Evolutionary conservation across 805 yeast species (phyloP), one percentile per base, ranked within the genome.

Genomic region (Ogataea nakhonphanomensis): DNA sequence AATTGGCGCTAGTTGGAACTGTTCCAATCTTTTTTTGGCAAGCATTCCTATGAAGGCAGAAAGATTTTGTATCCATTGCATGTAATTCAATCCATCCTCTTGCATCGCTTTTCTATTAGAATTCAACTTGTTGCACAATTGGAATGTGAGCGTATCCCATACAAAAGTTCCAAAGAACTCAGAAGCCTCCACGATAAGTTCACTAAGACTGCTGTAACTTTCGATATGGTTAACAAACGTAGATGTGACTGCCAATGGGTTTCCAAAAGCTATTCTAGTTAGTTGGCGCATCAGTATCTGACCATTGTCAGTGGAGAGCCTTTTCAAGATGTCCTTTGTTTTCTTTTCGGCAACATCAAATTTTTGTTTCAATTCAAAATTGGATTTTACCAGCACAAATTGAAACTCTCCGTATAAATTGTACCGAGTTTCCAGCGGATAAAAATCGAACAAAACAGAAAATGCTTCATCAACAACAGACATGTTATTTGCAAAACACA

Each of bases 191-290:
- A 87, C 89, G 6, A 91, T 79, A 42, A 91, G 68, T 27, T 78
- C 79, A 32, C 82, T 84, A 47, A 91, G 74, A 55, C 91, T 91
- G 55, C 84, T 95, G 57, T 91, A 91, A 65, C 93, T 87, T 61
- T 91, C 98, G 48, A 91, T 78, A 55, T 88, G 96, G 33, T 78
- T 78, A 8, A 90, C 69, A 33, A 86, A 72, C 0, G 85, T 81
- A 15, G 76, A 64, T 31, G 90, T 75, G 10, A 89, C 78, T 2
- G 95, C 83, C 13, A 89, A 57, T 2, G 98, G 97, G 57, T 87
- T 87, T 1, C 84, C 64, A 44, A 78, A 80, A 14, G 89, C 74
- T 9, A 87, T 69, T 48, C 81, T 79, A 0, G 95, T 83, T 17
- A 91, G 65, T 33, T 77, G 70, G 45, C 89, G 71, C 76, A 83